A percentile compares a stretch with the other conserved stretches of the same genome.
Evolutionary conservation across 2,329 filamentous ascomycete species (phyloP).

Genomic region (Sphaerulina vaccinii): DNA sequence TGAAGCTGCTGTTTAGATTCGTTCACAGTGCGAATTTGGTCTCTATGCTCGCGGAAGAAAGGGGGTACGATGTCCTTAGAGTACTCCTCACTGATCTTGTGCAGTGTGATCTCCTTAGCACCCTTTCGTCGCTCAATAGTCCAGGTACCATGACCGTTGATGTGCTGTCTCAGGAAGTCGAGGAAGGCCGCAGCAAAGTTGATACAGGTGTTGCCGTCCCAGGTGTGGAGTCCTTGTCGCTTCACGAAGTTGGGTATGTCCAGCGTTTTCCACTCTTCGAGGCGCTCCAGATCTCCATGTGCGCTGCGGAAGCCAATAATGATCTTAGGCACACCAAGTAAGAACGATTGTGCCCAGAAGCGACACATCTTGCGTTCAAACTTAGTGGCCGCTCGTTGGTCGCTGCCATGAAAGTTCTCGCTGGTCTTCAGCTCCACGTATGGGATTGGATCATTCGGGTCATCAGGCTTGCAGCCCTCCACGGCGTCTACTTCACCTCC

Average conservation of each 20-base stretch:
- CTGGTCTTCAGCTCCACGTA: constrained; percentile 96
- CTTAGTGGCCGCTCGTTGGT: constrained; percentile 65
- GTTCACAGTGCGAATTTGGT: constrained; percentile 3
- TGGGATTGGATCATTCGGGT: constrained; percentile 67
- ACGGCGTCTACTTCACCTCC: constrained; percentile 94
- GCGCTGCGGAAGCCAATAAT: constrained; percentile 82
- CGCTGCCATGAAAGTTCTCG: constrained; percentile 41
- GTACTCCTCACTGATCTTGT: constrained; percentile 51
- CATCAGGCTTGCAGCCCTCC: constrained; percentile 74
- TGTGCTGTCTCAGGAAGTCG: constrained; percentile 51
- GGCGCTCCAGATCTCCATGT: constrained; percentile 66
- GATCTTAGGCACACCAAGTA: constrained; percentile 88
- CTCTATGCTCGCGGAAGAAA: constrained; percentile 17
- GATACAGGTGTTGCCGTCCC: constrained; percentile 93
- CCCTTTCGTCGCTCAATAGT: constrained; percentile 65
- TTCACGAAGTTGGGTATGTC: constrained; percentile 75
- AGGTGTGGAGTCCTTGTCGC: constrained; percentile 62
- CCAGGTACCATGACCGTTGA: constrained; percentile 70
- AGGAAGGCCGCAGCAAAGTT: constrained; percentile 81
- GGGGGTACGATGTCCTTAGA: constrained; percentile 18
- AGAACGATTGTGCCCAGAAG: constrained; percentile 95
- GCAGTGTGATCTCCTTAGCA: constrained; percentile 69
- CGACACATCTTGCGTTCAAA: constrained; percentile 85
- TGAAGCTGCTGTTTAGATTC: not conserved
- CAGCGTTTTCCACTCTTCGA: constrained; percentile 79